Conservation (phyloP, 1,139 yeast species). For the Yamadazyma sp. region DNA sequence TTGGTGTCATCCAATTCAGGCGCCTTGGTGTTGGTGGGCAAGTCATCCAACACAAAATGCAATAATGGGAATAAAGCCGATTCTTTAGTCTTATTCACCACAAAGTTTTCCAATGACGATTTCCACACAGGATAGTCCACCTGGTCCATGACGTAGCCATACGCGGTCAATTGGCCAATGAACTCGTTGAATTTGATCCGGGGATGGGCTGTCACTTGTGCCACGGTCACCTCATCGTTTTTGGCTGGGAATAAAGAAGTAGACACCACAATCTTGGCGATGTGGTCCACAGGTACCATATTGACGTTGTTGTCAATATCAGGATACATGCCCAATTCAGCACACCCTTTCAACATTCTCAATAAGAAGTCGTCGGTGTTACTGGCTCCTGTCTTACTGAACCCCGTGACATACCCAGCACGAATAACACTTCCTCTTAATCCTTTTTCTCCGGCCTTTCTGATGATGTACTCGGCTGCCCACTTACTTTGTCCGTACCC, state of each 20-base stretch:
- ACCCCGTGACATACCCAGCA: constrained; percentile 96
- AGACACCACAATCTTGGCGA: constrained; percentile 87
- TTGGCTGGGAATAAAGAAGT: constrained; percentile 76
- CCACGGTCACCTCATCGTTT: constrained; percentile 57
- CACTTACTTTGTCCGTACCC: constrained; percentile 98
- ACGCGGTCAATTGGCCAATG: constrained; percentile 60
- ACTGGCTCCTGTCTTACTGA: constrained; percentile 76
- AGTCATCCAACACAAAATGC: constrained; percentile 89
- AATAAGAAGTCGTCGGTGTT: constrained; percentile 95
- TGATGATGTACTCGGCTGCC: constrained; percentile 89
- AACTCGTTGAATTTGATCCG: constrained; percentile 78
- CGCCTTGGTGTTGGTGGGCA: constrained; percentile 89
- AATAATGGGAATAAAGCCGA: constrained; percentile 89
- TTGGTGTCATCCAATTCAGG: constrained; percentile 91
- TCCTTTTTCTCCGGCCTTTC: constrained; percentile 86
- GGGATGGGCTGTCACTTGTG: constrained; percentile 98
- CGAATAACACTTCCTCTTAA: constrained; percentile 85
- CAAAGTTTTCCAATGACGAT: constrained; percentile 68
- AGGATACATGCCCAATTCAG: constrained; percentile 83
- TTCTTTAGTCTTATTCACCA: constrained; percentile 67
- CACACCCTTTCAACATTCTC: constrained; percentile 92
- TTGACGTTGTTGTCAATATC: constrained; percentile 85
- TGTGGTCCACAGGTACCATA: constrained; percentile 98
- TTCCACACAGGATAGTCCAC: constrained; percentile 82
- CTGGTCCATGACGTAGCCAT: constrained; percentile 68